phyloP scores from a whole-genome alignment of 495 filamentous ascomycete genomes.

The Penicillium argentinense region DNA sequence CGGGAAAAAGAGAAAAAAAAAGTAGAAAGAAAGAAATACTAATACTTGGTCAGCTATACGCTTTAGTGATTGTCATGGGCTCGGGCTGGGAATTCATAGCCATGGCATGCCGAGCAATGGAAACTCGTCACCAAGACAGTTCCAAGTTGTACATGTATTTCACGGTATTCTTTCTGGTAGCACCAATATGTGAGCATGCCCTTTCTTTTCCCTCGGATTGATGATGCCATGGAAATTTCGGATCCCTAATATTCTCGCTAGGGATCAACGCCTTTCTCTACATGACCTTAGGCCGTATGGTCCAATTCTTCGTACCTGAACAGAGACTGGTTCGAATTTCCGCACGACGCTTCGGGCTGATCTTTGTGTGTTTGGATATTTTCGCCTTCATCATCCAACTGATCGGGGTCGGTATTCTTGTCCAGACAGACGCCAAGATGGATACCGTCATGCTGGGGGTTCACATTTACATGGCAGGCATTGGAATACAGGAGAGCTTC shows the following conservation, averaged over 20 bases:
- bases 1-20: no score
- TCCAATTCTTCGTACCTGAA: conserved; percentile 45
- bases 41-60: conserved; percentile 36
- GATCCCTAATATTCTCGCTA: neutral
- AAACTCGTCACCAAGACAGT: conserved; percentile 22
- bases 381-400: conserved; percentile 63
- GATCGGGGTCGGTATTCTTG: conserved; percentile 41
- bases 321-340: conserved; percentile 49
- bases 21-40: neutral
- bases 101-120: conserved; percentile 37
- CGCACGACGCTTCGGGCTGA: conserved; percentile 24
- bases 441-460: conserved; percentile 41
- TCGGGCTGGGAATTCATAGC: conserved; percentile 45
- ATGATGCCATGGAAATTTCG: neutral
- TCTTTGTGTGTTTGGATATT: conserved; percentile 66
- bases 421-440: conserved; percentile 10
- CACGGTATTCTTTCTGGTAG: conserved; percentile 28
- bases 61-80: conserved; percentile 55
- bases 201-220: neutral
- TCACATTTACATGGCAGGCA: conserved; percentile 53
- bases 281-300: conserved; percentile 65
- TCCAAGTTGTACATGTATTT: conserved; percentile 6
- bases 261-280: conserved; percentile 65
- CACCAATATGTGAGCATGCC: conserved; percentile 26
- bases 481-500: conserved; percentile 61